A percentile compares a stretch with the other conserved stretches of the same genome.
These are phyloP conservation scores for Vanderwaltozyma polyspora DNA, from an alignment of 805 yeast genomes.

Conservation along the genomic window DNA sequence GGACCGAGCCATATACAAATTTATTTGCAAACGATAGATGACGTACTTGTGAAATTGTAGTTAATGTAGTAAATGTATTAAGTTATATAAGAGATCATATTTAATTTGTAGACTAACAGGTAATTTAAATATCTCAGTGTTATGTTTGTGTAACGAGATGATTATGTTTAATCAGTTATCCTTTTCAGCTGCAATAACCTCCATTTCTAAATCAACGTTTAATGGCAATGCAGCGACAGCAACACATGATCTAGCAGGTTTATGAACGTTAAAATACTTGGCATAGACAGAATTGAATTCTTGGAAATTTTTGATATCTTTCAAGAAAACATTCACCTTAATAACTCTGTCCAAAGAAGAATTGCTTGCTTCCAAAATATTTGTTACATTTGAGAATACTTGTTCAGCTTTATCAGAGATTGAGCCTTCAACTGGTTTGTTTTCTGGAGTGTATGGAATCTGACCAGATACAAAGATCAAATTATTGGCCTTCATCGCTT, in stretches of 20 bases:
- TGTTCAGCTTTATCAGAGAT: constrained; percentile 72
- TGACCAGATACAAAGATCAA: constrained; percentile 91
- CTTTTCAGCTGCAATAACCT: constrained; percentile 57
- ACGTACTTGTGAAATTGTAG: too few relatives aligned
- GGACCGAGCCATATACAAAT: too few relatives aligned
- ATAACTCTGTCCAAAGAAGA: constrained; percentile 75
- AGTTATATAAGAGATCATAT: too few relatives aligned
- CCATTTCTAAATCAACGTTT: constrained; percentile 77
- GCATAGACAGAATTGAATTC: constrained; percentile 80
- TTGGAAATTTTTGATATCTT: constrained; percentile 80
- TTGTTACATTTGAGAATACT: constrained; percentile 53
- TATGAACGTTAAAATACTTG: constrained; percentile 60
- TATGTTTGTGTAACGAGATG: too few relatives aligned
- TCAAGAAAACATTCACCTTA: constrained; percentile 78
- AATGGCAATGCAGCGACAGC: constrained; percentile 89
- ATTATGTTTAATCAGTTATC: too few relatives aligned
- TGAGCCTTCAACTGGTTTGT: constrained; percentile 66
- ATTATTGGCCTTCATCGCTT: constrained; percentile 85
- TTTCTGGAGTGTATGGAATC: constrained; percentile 78
- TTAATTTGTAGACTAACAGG: too few relatives aligned
- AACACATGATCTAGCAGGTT: constrained; percentile 97
- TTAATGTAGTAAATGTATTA: too few relatives aligned
- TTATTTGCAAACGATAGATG: too few relatives aligned
- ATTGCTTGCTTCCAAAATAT: constrained; percentile 74
- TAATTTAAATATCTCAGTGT: too few relatives aligned